Evolutionary conservation across 1,139 yeast genomes (phyloP).

Genomic region (Lodderomyces margitis): DNA sequence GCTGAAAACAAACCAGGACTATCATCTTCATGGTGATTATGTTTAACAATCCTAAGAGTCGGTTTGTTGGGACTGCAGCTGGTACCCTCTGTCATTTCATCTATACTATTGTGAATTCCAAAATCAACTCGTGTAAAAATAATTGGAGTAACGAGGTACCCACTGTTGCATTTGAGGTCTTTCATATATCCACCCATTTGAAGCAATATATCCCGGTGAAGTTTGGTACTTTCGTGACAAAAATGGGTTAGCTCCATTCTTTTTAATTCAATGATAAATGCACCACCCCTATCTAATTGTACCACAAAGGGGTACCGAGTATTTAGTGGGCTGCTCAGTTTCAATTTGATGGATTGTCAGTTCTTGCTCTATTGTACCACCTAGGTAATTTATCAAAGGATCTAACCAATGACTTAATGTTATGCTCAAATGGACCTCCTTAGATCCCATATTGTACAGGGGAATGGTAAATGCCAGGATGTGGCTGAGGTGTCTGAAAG

Average conservation of each 20-base stretch:
- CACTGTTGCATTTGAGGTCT: neutral
- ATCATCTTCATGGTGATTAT: neutral
- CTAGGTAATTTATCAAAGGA: too few relatives aligned
- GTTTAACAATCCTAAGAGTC: neutral
- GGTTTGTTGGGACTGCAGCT: neutral
- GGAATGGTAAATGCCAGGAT: too few relatives aligned
- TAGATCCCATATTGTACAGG: too few relatives aligned
- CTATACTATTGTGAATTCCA: neutral
- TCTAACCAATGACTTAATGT: too few relatives aligned
- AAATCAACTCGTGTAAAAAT: neutral
- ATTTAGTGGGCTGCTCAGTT: too few relatives aligned
- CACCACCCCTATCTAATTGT: neutral
- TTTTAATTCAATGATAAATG: neutral
- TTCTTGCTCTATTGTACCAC: too few relatives aligned
- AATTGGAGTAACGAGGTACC: neutral
- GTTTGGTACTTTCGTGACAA: neutral
- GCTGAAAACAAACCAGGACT: neutral
- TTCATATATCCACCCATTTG: neutral
- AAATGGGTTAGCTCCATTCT: neutral
- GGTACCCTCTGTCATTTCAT: too few relatives aligned
- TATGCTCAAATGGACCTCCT: too few relatives aligned
- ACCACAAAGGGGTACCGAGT: too few relatives aligned
- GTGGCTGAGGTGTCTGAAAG: too few relatives aligned
- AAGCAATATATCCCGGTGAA: neutral
- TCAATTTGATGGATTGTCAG: too few relatives aligned